These are phyloP conservation scores for Aspergillus brunneoviolaceus DNA, from an alignment of 2,329 filamentous ascomycete species.

Conservation along the genomic window DNA sequence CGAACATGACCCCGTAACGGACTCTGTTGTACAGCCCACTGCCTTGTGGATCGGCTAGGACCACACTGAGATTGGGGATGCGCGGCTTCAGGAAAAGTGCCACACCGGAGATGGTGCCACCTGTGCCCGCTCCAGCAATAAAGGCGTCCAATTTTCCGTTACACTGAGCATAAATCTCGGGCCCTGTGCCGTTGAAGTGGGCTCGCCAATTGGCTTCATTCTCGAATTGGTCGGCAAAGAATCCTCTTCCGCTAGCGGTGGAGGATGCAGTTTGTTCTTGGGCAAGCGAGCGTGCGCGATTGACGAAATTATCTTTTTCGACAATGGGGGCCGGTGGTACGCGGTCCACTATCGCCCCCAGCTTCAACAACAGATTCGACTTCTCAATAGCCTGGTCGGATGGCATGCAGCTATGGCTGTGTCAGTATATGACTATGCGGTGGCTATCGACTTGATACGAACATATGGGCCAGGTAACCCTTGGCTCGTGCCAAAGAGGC, in stretches of 20 bases:
- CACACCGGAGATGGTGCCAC: slow-evolving; percentile 87
- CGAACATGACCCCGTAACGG: slow-evolving; percentile 94
- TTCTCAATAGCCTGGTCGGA: slow-evolving; percentile 88
- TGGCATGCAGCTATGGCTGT: slow-evolving; percentile 71
- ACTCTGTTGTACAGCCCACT: slow-evolving; percentile 91
- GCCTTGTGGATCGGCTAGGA: slow-evolving; percentile 91
- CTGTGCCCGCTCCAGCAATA: slow-evolving; percentile 89
- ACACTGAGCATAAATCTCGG: slow-evolving; percentile 82
- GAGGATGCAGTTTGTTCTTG: slow-evolving; percentile 62
- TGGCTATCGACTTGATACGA: slow-evolving; percentile 24
- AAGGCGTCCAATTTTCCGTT: slow-evolving; percentile 77
- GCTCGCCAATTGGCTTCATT: slow-evolving; percentile 84
- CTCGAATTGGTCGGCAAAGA: slow-evolving; percentile 97
- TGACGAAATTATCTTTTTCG: slow-evolving; percentile 92
- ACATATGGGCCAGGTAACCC: slow-evolving; percentile 90
- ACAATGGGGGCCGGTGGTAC: slow-evolving; percentile 90
- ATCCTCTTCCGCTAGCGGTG: slow-evolving; percentile 62
- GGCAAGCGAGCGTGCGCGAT: slow-evolving; percentile 77
- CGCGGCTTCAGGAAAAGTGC: slow-evolving; percentile 77
- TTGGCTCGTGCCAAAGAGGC: slow-evolving; percentile 83
- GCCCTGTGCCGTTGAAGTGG: slow-evolving; percentile 79
- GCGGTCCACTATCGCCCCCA: slow-evolving; percentile 89
- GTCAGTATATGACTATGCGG: slow-evolving; percentile 13
- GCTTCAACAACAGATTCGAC: slow-evolving; percentile 79
- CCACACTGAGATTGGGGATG: slow-evolving; percentile 63